Base-by-base conservation (phyloP, 129 eudicot genomes). In the Smallanthus sonchifolius region DNA sequence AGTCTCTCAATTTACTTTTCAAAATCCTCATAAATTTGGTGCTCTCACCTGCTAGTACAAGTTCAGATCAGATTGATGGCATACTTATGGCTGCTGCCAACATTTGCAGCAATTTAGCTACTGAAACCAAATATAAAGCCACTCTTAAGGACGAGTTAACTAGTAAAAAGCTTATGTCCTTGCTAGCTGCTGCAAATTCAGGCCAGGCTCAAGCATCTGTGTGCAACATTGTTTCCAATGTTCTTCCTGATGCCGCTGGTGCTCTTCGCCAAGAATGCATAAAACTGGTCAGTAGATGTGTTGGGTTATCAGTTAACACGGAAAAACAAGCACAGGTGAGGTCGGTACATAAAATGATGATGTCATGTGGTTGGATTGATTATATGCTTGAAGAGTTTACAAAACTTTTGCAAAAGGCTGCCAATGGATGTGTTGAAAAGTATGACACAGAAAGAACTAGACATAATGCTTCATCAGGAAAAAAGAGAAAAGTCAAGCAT, bases 261-360 rank as follows among this genome's bases (percentile, higher is more conserved):
- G 87, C 51, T 73, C 84, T 88, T 77, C 79, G 84, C 36, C 86
- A 95, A 78, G 87, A 88, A 74, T 88, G 90, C 86, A 75, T 88
- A 86, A 60, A 39, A 54, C 61, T 95, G 70, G 84, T 91, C 47
- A 82, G 80, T 34, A 85, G 74, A 40, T 91, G 92, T 74, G 63
- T 56, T 30, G 82, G 76, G 62, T 79, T 91, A 79, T 71, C 75
- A 17, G 92, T 79, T 70, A 79, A 82, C 76, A 69, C 42, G 63
- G 92, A 88, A 71, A 86, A 43, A 81, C 97, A 95, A 87, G 81
- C 75, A 70, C 94, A 83, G 69, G 85, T 91, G 75, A 86, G 94
- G 70, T 72, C 88, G 71, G 89, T 86, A 69, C 97, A 91, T 81
- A 86, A 88, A 70, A 84, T 91, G 97, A 79, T 91, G 69, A 11